These are phyloP conservation scores for Carallia pectinifolia DNA, from an alignment of 345 rosid genomes.

Conservation along the genomic window DNA sequence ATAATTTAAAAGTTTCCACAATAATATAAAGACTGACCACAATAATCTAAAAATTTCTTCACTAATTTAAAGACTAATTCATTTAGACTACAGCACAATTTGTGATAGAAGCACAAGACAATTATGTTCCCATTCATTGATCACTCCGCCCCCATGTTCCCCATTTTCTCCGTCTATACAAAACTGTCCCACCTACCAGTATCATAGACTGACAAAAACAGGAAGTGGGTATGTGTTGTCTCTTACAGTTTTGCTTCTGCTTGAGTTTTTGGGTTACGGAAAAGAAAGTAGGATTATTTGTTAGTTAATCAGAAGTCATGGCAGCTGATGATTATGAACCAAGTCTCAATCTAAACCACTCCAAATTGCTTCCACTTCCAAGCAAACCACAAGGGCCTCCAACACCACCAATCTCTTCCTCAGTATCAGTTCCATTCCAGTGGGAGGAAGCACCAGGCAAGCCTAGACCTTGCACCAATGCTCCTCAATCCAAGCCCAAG, in stretches of 20 bases:
- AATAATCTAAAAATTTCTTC: too few species aligned
- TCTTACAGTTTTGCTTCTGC: neutral
- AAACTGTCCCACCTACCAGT: neutral
- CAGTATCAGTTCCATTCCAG: conserved; percentile 67
- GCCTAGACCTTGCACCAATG: conserved; percentile 45
- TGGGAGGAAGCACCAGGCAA: conserved; percentile 97
- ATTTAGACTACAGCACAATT: too few species aligned
- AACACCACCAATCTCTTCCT: conserved; percentile 60
- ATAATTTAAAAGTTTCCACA: too few species aligned
- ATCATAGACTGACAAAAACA: neutral
- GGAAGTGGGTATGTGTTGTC: conserved; percentile 3
- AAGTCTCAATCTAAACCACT: conserved; percentile 36
- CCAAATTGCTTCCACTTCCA: conserved; percentile 53
- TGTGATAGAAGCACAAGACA: too few species aligned
- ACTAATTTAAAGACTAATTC: too few species aligned
- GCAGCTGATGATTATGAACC: conserved; percentile 8
- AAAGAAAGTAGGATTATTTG: too few species aligned
- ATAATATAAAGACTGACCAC: too few species aligned
- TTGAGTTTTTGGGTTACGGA: too few species aligned
- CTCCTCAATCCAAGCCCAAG: conserved; percentile 24
- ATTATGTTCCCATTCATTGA: too few species aligned
- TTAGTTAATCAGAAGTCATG: neutral
- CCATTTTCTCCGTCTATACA: too few species aligned
- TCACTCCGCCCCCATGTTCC: too few species aligned
- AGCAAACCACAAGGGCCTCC: conserved; percentile 33